phyloP scores from a whole-genome alignment of 805 yeast species.

The Wickerhamia fluorescens region DNA sequence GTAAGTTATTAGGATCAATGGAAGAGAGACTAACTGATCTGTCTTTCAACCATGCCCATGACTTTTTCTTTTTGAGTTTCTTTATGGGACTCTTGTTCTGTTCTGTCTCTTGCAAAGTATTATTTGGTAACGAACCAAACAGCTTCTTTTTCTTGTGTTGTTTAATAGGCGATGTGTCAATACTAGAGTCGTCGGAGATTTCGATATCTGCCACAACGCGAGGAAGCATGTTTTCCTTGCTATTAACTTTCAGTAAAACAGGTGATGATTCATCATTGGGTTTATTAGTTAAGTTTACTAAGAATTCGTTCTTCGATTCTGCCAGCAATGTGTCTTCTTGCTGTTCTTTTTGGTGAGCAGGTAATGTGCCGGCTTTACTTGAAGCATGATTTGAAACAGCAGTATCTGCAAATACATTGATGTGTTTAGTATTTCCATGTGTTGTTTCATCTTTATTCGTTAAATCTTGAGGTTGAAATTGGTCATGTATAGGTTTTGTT shows the following conservation, averaged over 20 bases:
- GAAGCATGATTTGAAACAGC: too few relatives aligned
- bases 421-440: background rate
- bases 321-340: too few relatives aligned
- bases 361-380: too few relatives aligned
- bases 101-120: slow-evolving; percentile 1
- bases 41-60: slow-evolving; percentile 36
- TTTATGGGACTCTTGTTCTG: slow-evolving; percentile 8
- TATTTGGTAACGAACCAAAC: slow-evolving; percentile 9
- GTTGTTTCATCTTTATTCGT: background rate
- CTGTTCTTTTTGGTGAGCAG: too few relatives aligned
- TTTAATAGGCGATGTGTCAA: slow-evolving; percentile 10
- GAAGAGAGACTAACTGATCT: slow-evolving; percentile 26
- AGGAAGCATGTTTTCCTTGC: background rate
- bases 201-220: slow-evolving; percentile 5
- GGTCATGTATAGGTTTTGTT: too few relatives aligned
- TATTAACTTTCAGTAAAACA: background rate
- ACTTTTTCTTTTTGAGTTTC: slow-evolving; percentile 27
- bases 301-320: too few relatives aligned
- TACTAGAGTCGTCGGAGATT: slow-evolving; percentile 5
- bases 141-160: slow-evolving; percentile 8
- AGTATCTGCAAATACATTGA: background rate
- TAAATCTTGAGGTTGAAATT: background rate
- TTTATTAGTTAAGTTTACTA: background rate
- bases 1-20: slow-evolving; percentile 14
- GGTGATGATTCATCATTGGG: background rate